Conservation (phyloP, 2,329 filamentous ascomycete species). For the Zopfia rhizophila region DNA sequence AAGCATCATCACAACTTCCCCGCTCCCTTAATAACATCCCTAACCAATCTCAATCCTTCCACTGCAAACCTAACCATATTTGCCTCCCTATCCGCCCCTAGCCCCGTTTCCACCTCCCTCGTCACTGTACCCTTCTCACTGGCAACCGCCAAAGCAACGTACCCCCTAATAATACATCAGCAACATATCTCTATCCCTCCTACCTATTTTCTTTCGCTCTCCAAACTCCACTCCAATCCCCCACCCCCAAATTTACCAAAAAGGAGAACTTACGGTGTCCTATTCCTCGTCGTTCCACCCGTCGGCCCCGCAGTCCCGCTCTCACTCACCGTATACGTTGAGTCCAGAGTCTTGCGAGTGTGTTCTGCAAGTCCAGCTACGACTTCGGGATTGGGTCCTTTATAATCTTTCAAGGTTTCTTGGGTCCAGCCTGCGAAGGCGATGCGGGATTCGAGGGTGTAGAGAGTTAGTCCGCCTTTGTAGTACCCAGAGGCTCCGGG, state of each 20-base stretch:
- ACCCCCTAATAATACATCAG: conserved; percentile 56
- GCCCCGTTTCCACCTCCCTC: conserved; percentile 66
- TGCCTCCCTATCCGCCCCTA: conserved; percentile 63
- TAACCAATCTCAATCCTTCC: conserved; percentile 66
- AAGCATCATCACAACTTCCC: conserved; percentile 47
- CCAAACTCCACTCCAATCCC: conserved; percentile 4
- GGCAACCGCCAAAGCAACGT: conserved; percentile 71
- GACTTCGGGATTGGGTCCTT: conserved; percentile 68
- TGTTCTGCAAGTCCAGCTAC: conserved; percentile 67
- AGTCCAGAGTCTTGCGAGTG: conserved; percentile 64
- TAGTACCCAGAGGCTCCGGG: conserved; percentile 69
- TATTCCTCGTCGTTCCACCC: conserved; percentile 64
- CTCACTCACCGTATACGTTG: conserved; percentile 68
- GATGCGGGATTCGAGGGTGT: conserved; percentile 68
- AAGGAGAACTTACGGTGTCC: conserved; percentile 59
- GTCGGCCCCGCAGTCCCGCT: conserved; percentile 73
- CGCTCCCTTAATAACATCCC: conserved; percentile 64
- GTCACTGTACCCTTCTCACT: conserved; percentile 62
- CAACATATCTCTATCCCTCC: neutral
- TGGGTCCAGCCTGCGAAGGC: conserved; percentile 71
- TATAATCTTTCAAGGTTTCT: conserved; percentile 62
- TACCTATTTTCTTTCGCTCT: neutral
- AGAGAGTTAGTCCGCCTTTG: conserved; percentile 71
- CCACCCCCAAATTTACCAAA: conserved; percentile 8
- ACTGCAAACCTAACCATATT: conserved; percentile 73